Evolutionary conservation across 768 basidiomycete genomes (phyloP), one percentile per base, ranked within the genome.

Genomic region (Pilatotrama ljubarskyi): DNA sequence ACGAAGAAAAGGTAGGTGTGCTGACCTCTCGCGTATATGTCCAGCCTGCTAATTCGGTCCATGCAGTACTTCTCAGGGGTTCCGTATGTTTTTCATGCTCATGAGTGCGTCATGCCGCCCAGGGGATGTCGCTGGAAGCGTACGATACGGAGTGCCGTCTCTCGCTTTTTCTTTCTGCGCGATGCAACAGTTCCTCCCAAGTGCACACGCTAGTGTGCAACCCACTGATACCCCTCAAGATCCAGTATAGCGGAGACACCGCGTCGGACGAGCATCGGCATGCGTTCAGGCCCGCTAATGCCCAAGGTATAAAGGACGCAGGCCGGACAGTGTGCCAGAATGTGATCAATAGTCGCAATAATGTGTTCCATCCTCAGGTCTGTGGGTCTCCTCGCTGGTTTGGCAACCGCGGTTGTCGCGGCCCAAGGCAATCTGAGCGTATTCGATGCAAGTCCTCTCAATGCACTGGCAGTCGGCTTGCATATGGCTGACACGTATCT

Each of bases 391-490:
- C 32, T 52, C 24, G n/a, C 36, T 13, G 8, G 14, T 10, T 15
- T 4, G 13, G 22, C 9, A 3, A 37, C 26, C 9, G 46, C 40
- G 17, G 11, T 26, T 18, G 54, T 29, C 11, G 35, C 24, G 5
- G 40, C 48, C 3, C 54, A 44, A 15, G 46, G 24, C 13, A 61
- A 48, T 18, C 53, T 37, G 38, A 64, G 53, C 26, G 62, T 64
- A 2, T 64, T 64, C 36, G 62, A 64, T 35, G 62, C 59, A 20
- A 55, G 62, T 47, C 20, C 22, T 7, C 24, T 9, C 26, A 13
- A 11, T 29, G 0, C 24, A 17, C 1, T 22, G 18, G 7, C 3
- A 3, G 20, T 13, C 7, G 17, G 29, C 18, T n/a, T 56, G 38
- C 17, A 20, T 1, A 18, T 22, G 8, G 3, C 1, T 36, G 29